Evolutionary conservation across 2,329 filamentous ascomycete genomes (phyloP).

Genomic region (Diaporthe sp.): DNA sequence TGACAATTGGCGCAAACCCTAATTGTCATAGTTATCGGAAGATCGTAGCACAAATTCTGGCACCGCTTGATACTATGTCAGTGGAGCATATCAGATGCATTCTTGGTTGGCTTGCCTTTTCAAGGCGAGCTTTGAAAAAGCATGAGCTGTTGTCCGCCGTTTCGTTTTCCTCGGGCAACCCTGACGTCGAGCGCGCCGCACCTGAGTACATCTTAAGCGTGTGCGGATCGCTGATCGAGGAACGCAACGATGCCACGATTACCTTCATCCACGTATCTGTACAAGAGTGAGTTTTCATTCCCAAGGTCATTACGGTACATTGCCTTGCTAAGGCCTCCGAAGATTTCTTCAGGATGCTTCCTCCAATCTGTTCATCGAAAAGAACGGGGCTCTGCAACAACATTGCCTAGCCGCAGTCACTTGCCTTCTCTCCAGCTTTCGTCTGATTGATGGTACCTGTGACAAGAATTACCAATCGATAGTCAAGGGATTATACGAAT

Average conservation of each 20-base stretch:
- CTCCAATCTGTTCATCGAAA: conserved; percentile 31
- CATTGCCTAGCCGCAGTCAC: conserved; percentile 43
- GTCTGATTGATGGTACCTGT: conserved; percentile 33
- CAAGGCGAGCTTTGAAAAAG: conserved; percentile 49
- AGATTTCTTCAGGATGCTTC: conserved; percentile 39
- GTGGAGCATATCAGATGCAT: conserved; percentile 46
- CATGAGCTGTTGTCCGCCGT: conserved; percentile 51
- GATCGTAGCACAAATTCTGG: conserved; percentile 46
- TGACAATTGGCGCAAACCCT: no score
- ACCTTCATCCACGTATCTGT: conserved; percentile 47
- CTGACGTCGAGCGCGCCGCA: conserved; percentile 33
- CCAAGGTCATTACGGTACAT: not conserved
- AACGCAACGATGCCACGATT: conserved; percentile 43
- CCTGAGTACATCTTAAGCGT: conserved; percentile 44
- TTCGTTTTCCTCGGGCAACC: conserved; percentile 42
- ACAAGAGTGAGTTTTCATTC: conserved; percentile 45
- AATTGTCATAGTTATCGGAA: conserved; percentile 45
- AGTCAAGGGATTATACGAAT: conserved; percentile 45
- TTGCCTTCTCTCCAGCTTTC: conserved; percentile 45
- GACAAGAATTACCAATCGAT: conserved; percentile 37
- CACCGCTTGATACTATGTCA: conserved; percentile 45
- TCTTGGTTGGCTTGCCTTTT: conserved; percentile 53
- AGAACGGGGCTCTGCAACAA: conserved; percentile 37
- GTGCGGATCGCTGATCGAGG: conserved; percentile 44
- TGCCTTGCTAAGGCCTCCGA: not conserved